Base-by-base conservation (phyloP, 305 asterid species). In the Lippia alba region DNA sequence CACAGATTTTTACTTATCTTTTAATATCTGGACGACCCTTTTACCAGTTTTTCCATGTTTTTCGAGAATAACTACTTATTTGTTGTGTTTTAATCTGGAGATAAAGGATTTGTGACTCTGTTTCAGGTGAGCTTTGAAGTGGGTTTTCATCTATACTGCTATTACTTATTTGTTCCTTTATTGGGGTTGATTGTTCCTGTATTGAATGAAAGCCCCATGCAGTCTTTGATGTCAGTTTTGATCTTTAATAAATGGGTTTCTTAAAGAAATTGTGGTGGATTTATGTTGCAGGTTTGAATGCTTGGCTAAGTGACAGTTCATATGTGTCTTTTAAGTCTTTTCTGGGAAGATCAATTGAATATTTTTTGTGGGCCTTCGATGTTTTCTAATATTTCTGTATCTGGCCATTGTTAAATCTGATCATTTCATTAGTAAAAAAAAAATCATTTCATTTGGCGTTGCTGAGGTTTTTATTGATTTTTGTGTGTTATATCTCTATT, bases 101-200 rank as follows among this genome's bases (percentile, higher is more conserved):
- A 67, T 51, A 66, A 46, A 55, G 66, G 68, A 15, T 61, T 20
- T 19, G 71, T 11, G 65, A 60, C 58, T 69, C 72, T 72, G 71
- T 34, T 60, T 59, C 48, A 10, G 82, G 80, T 77, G 64, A 70
- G 71, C 74, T 76, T 76, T 66, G 18, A 39, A 53, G 50, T 61
- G 66, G 69, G 63, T 40, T 65, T 55, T 12, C 54, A 48, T 48
- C 2, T 40, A 7, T 33, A 3, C 12, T 39, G 20, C 44, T 58
- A 24, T 24, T 40, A 1, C 20, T 70, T 39, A 4, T 32, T 15
- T 53, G 18, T 69, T 32, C 14, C n/a, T 69, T 73, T 44, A 15
- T 18, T 61, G 54, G 73, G 59, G 2, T 74, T 46, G 20, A 6
- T 48, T 70, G 51, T 14, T 32, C 48, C 41, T 39, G 55, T 56